Percentiles rank a stretch among this genome's conserved stretches.
Evolutionary conservation across 192 early-diverging fungal genomes (phyloP).

Genomic region (Thamnidium elegans): DNA sequence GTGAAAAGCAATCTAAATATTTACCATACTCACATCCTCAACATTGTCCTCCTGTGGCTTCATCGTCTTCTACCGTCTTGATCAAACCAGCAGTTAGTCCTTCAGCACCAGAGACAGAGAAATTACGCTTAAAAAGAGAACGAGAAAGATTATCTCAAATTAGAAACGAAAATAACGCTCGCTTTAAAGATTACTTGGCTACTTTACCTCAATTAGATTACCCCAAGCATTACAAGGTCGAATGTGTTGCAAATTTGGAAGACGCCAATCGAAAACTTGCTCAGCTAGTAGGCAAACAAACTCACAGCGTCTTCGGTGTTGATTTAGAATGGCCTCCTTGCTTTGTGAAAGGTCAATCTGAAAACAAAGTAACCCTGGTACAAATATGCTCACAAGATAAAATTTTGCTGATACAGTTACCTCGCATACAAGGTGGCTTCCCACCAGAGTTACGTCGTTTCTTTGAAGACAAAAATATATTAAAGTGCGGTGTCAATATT

Average conservation of each 20-base stretch:
- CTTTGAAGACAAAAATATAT: slow-evolving; percentile 11
- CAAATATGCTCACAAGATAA: slow-evolving; percentile 23
- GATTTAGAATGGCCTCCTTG: slow-evolving; percentile 37
- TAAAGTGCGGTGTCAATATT: slow-evolving; percentile 33
- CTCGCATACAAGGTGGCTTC: slow-evolving; percentile 14
- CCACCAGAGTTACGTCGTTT: slow-evolving; percentile 16
- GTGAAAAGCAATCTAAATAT: neutral
- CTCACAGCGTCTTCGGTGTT: slow-evolving; percentile 19
- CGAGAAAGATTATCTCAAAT: neutral
- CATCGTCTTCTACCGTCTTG: too few species aligned
- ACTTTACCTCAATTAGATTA: slow-evolving; percentile 2
- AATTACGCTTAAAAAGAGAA: neutral
- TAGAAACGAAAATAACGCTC: neutral
- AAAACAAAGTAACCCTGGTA: slow-evolving; percentile 31
- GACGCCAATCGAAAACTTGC: neutral
- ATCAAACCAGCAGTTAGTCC: too few species aligned
- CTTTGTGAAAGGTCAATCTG: slow-evolving; percentile 19
- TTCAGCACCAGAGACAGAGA: neutral
- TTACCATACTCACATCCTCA: neutral
- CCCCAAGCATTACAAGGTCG: slow-evolving; percentile 4
- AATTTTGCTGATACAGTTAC: slow-evolving; percentile 27
- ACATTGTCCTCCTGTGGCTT: too few species aligned
- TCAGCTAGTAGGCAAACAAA: neutral
- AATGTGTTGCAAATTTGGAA: neutral
- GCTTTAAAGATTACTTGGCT: neutral